Conservation (phyloP, 2,329 filamentous ascomycete species). For the Penicillium brasilianum region DNA sequence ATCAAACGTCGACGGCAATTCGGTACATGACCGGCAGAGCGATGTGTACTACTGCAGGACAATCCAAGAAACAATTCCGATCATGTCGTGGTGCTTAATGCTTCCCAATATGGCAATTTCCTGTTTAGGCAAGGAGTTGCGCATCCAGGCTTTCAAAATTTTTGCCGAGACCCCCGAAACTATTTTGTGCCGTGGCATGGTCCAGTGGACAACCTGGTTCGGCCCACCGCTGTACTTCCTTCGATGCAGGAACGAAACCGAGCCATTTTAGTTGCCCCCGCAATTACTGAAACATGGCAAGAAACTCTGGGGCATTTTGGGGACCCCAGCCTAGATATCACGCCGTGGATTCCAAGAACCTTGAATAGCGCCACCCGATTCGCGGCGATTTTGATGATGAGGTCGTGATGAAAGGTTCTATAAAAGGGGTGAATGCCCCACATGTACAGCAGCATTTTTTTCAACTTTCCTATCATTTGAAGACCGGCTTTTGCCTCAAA, state of each 20-base stretch:
- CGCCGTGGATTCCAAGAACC: constrained; percentile 13
- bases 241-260: constrained; percentile 9
- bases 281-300: constrained; percentile 15
- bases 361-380: constrained; percentile 14
- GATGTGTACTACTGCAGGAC: not conserved
- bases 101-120: constrained; percentile 8
- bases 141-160: constrained; percentile 8
- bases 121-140: not conserved
- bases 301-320: constrained; percentile 17
- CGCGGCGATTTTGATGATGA: not conserved
- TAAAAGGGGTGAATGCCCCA: too few species aligned
- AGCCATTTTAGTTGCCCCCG: constrained; percentile 18
- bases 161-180: constrained; percentile 15
- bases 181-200: not conserved
- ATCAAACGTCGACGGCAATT: not conserved
- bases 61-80: too few species aligned
- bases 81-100: constrained; percentile 6
- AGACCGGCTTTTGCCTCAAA: not conserved
- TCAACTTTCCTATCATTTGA: not conserved
- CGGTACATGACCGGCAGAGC: not conserved
- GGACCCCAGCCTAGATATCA: constrained; percentile 10
- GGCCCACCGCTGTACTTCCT: constrained; percentile 9
- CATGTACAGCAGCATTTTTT: too few species aligned
- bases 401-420: too few species aligned
- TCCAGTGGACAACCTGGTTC: constrained; percentile 5